phyloP scores from a whole-genome alignment of 2,329 filamentous ascomycete genomes.

The Venturiaceae sp. region DNA sequence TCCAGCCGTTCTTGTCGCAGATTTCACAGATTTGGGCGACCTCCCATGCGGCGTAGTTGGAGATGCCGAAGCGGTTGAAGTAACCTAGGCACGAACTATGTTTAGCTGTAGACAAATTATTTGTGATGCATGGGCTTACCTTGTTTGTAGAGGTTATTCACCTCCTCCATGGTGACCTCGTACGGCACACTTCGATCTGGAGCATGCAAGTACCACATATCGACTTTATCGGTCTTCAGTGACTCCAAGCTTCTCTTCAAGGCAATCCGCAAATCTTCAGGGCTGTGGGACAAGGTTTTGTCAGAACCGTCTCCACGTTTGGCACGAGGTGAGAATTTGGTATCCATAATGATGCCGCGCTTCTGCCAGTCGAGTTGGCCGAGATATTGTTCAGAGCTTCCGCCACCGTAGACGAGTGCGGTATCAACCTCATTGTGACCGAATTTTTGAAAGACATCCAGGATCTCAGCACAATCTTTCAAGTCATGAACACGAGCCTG shows the following conservation, averaged over 20 bases:
- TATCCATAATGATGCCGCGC: slow-evolving; percentile 31
- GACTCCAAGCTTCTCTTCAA: slow-evolving; percentile 27
- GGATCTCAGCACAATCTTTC: slow-evolving; percentile 13
- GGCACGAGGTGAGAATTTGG: slow-evolving; percentile 30
- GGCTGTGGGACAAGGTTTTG: slow-evolving; percentile 15
- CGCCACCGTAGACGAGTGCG: slow-evolving; percentile 27
- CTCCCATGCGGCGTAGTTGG: slow-evolving; percentile 37
- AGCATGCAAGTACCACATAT: slow-evolving; percentile 42
- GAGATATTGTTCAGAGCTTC: slow-evolving; percentile 31
- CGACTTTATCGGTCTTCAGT: slow-evolving; percentile 29
- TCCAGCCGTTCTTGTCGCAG: slow-evolving; percentile 30
- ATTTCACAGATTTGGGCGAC: slow-evolving; percentile 38
- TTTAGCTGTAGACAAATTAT: no score
- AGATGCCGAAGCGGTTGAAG: slow-evolving; percentile 35
- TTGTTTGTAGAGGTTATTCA: slow-evolving; percentile 35
- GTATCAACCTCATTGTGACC: slow-evolving; percentile 27
- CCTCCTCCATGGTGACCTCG: slow-evolving; percentile 35
- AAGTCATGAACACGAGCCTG: slow-evolving; percentile 9
- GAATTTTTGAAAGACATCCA: slow-evolving; percentile 20
- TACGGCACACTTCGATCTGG: slow-evolving; percentile 38
- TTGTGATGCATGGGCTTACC: no score
- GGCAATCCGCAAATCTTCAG: slow-evolving; percentile 22
- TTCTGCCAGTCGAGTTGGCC: slow-evolving; percentile 27
- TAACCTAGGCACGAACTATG: slow-evolving; percentile 11
- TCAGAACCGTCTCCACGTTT: slow-evolving; percentile 9